Evolutionary conservation across 139 green algal species (phyloP), one percentile per base, ranked within the genome.

Genomic region (Haematococcus sp.): DNA sequence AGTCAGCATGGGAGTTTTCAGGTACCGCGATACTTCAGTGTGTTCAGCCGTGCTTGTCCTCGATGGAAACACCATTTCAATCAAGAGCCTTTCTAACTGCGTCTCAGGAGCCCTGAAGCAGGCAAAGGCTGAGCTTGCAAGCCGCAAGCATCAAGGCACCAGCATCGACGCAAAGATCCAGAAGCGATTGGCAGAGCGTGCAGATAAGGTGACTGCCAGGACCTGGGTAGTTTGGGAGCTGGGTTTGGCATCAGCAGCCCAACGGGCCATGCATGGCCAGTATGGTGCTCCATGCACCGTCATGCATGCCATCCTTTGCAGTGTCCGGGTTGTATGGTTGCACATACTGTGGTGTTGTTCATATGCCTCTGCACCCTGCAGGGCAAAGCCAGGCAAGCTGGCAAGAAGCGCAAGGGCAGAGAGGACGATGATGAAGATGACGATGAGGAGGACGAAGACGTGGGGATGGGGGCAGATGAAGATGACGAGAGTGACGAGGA

Each of bases 1-100:
- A 95, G 69, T 79, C 90, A 2, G 83, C 91, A 33, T 96, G 91
- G 91, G 90, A 95, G 52, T 89, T 95, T 64, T 59, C 72, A 78
- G 86, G 91, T 92, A 58, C 16, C 25, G 63, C 49, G 55, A 70
- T 61, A 2, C 33, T 58, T 16, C 64, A 30, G 23, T 28, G 31
- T 9, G 9, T 49, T n/a, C 52, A 15, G 56, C 49, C 23, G 30
- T 68, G 5, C 30, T 49, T 60, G 5, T 17, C 66, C 54, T 43
- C 23, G 35, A 22, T 27, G 33, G 19, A 28, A 56, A 33, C 34
- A 27, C 34, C 63, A 56, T 9, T 55, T n/a, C 22, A 20, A 27
- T 16, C 44, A 33, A n/a, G 17, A 49, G 51, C 28, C 28, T 35
- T 9, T 54, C 17, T 22, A 32, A 23, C 30, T 27, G 60, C 75